Evolutionary conservation across 2,329 filamentous ascomycete genomes (phyloP).

Genomic region (Talaromyces sp.): DNA sequence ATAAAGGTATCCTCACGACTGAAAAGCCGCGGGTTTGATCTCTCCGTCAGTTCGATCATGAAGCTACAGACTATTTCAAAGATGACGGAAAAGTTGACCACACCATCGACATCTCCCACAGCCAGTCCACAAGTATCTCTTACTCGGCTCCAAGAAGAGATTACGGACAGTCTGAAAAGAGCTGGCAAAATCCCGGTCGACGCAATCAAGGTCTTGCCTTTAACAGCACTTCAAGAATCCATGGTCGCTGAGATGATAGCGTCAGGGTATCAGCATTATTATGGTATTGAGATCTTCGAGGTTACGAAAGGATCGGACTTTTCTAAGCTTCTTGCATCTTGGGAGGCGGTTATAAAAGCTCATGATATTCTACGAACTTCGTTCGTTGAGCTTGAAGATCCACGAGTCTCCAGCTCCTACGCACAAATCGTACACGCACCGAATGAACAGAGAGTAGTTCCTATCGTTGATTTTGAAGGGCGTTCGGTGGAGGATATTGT

Average conservation of each 20-base stretch:
- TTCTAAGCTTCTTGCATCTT: slow-evolving; percentile 56
- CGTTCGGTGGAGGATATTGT: slow-evolving; percentile 23
- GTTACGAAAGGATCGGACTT: slow-evolving; percentile 56
- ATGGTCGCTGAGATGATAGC: slow-evolving; percentile 79
- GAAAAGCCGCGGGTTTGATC: slow-evolving; percentile 54
- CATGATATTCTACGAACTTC: slow-evolving; percentile 72
- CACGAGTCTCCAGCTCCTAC: slow-evolving; percentile 52
- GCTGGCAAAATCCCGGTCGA: slow-evolving; percentile 36
- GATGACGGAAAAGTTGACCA: slow-evolving; percentile 45
- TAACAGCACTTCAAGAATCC: slow-evolving; percentile 80
- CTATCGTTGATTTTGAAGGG: slow-evolving; percentile 23
- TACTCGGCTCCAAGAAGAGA: slow-evolving; percentile 24
- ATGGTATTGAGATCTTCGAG: slow-evolving; percentile 75
- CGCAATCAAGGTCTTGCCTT: slow-evolving; percentile 63
- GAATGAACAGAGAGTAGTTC: slow-evolving; percentile 33
- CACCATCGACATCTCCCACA: slow-evolving; percentile 26
- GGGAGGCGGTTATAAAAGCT: slow-evolving; percentile 54
- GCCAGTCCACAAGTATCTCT: slow-evolving; percentile 21
- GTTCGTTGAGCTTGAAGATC: slow-evolving; percentile 65
- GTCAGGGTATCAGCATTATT: slow-evolving; percentile 72
- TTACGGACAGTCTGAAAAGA: slow-evolving; percentile 39
- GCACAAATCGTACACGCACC: slow-evolving; percentile 51
- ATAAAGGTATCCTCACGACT: slow-evolving; percentile 77
- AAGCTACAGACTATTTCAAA: slow-evolving; percentile 63
- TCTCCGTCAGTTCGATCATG: slow-evolving; percentile 76